Conservation (phyloP, 1,284 basidiomycete genomes). For the Naganishia sp. region DNA sequence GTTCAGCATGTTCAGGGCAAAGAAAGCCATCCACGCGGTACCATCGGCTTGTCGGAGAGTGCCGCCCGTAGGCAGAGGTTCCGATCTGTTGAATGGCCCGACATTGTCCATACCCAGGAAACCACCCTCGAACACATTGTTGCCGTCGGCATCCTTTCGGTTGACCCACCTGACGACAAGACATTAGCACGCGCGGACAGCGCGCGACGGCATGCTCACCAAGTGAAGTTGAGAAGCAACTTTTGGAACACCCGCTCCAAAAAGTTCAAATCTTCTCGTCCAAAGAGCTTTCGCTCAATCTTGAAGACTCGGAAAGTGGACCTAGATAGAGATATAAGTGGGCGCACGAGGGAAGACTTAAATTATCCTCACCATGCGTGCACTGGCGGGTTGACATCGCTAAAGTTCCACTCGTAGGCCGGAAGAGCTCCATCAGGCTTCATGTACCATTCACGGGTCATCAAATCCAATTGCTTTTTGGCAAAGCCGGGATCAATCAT, state of each 20-base stretch:
- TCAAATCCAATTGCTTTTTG: conserved; percentile 93
- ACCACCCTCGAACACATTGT: conserved; percentile 96
- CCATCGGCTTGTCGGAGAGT: conserved; percentile 92
- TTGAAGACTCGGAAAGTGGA: conserved; percentile 96
- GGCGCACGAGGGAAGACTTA: neutral
- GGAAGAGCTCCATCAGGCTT: conserved; percentile 97
- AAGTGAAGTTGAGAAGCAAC: conserved; percentile 93
- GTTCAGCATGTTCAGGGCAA: conserved; percentile 95
- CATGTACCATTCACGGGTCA: conserved; percentile 97
- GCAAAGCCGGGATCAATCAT: conserved; percentile 93
- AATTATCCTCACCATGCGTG: conserved; percentile 75
- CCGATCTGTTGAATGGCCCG: conserved; percentile 95
- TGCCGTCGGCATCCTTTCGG: conserved; percentile 89
- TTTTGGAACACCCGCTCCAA: conserved; percentile 98
- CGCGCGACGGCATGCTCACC: conserved; percentile 49
- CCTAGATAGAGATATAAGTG: conserved; percentile 56
- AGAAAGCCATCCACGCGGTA: conserved; percentile 99
- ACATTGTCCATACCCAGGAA: conserved; percentile 98
- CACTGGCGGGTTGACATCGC: conserved; percentile 94
- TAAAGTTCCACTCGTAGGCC: conserved; percentile 99
- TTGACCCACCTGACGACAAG: conserved; percentile 73
- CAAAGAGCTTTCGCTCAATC: conserved; percentile 92
- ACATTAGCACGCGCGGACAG: conserved; percentile 55
- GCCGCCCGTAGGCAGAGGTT: conserved; percentile 90
- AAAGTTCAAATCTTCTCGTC: conserved; percentile 86